Evolutionary conservation across 73 alveolate species (phyloP), one percentile per base, ranked within the genome.

Genomic region (Breviolum minutum): DNA sequence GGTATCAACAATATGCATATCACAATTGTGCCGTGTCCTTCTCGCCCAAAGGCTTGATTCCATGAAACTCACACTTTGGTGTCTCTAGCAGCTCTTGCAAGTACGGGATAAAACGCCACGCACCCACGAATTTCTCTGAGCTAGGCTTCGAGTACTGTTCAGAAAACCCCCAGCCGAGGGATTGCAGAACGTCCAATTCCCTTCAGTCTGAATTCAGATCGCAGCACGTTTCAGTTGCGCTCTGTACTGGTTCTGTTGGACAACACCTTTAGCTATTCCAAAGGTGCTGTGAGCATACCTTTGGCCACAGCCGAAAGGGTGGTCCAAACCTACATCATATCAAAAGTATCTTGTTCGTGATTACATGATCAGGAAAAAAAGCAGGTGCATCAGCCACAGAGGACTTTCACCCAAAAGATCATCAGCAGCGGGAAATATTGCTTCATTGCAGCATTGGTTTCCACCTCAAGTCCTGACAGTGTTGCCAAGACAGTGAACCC

Each of bases 241-340:
- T 71, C 32, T 71, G 82, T 24, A 26, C 63, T 29, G 26, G 54
- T 19, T 12, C 16, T 14, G 86, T 77, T 77, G 86, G 86, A 77
- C 86, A 77, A 77, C 86, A n/a, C 86, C n/a, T 77, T 77, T 62
- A 77, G 62, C 86, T n/a, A 27, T 3, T 16, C 63, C 7, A 10
- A 29, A 77, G 61, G 86, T 60, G 63, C 13, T 2, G 14, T 77
- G 20, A 29, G 48, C 30, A 73, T 48, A 62, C 86, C 86, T 12
- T 77, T 29, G 12, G 27, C 40, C 12, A 77, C 86, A 77, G 86
- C 62, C 32, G 86, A 77, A 29, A 8, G 86, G 11, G 86, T 77
- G 61, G 86, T 77, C 86, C 86, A 77, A 77, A 26, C 86, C 86
- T 77, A 77, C 24, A 77, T 29, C 63, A 77, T 27, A 77, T 29